Evolutionary conservation across 2,329 filamentous ascomycete species (phyloP), one percentile per base, ranked within the genome.

Genomic region (Claviceps cyperi): DNA sequence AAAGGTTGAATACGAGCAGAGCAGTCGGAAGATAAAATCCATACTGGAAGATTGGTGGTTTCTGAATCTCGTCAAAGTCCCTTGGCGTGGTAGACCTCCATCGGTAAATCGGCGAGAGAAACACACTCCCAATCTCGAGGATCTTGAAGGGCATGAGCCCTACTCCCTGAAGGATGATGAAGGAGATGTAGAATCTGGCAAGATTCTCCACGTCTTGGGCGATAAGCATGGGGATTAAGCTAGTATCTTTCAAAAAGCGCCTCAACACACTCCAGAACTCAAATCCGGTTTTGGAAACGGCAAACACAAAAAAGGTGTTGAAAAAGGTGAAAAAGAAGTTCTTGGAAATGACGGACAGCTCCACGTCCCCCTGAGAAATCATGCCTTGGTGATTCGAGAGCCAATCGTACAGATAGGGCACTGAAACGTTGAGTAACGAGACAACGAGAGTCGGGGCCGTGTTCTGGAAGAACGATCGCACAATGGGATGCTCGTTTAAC

Each of bases 271-370:
- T 72, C 66, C 81, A 81, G 60, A 95, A 86, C 49, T 83, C 80
- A 39, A 84, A 80, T 67, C 86, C 87, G 4, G 89, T 88, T 49
- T 85, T 86, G 44, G 94, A 86, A 24, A 92, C 77, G 1, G 91
- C 94, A 64, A 97, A 96, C 43, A 97, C 80, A 47, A 97, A 78
- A 68, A 98, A 98, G 51, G 97, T 87, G 68, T 98, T 98, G 78
- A 98, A 97, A 67, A 98, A 98, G 9, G 86, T 90, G 64, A 98
- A 98, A 74, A 97, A 95, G 69, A 97, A 98, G 66, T 97, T 98
- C 70, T 98, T 98, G 49, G 88, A 95, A 56, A 98, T 91, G 43
- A 94, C 76, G 0, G 92, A 97, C 6, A 98, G 75, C 65, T 97
- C 92, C 21, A 98, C 83, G 54, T 98, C 92, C 43, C 88, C 88